A percentile compares a stretch with the other conserved stretches of the same genome.
Evolutionary conservation across 1,139 yeast species (phyloP).

Genomic region (Debaryomyces sp.): DNA sequence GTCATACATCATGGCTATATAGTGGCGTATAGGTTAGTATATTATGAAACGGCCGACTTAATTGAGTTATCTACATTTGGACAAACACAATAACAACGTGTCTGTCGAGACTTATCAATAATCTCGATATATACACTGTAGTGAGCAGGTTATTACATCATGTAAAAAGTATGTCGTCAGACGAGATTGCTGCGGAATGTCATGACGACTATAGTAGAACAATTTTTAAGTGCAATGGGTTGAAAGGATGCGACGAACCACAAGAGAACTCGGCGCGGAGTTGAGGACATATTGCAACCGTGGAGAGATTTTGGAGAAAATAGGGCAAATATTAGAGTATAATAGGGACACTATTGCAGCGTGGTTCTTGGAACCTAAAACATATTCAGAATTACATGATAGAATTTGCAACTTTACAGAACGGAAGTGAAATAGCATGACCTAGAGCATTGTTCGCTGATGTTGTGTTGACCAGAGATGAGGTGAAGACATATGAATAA

Average conservation of each 20-base stretch:
- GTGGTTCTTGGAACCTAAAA: neutral
- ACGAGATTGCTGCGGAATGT: neutral
- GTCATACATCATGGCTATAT: neutral
- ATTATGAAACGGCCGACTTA: neutral
- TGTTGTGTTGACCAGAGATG: neutral
- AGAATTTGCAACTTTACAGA: neutral
- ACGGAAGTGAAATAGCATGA: neutral
- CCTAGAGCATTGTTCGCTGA: neutral
- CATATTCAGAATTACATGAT: neutral
- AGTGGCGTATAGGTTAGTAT: neutral
- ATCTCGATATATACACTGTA: neutral
- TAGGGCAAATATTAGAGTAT: neutral
- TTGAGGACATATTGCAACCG: neutral
- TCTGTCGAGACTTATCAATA: neutral
- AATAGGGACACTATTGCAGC: neutral
- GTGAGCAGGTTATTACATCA: neutral
- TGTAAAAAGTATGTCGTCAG: neutral
- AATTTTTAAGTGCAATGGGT: neutral
- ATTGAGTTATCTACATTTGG: neutral
- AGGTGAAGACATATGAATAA: neutral
- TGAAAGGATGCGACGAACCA: neutral
- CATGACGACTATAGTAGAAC: neutral
- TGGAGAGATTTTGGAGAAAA: neutral
- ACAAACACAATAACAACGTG: neutral
- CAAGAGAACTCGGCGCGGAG: neutral